These are phyloP conservation scores for Skeletonema potamos DNA, from an alignment of 108 stramenopile species.

Conservation along the genomic window DNA sequence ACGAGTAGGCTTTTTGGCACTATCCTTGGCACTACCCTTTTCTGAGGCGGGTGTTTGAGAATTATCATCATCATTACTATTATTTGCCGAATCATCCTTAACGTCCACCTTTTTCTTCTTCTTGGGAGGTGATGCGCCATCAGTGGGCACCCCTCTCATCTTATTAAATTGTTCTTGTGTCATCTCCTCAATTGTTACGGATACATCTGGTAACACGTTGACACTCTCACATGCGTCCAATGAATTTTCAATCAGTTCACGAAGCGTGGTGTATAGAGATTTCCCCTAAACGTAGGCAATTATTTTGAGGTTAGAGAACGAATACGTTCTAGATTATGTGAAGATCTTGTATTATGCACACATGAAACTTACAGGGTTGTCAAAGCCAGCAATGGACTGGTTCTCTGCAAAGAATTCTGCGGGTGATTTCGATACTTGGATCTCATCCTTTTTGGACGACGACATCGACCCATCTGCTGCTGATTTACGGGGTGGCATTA, in stretches of 20 bases:
- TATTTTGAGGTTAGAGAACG: neutral
- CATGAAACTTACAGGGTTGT: slow-evolving; percentile 59
- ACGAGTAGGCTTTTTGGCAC: slow-evolving; percentile 1
- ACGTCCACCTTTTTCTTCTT: slow-evolving; percentile 20
- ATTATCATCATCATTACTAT: neutral
- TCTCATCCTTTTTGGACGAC: slow-evolving; percentile 44
- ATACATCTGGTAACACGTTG: slow-evolving; percentile 78
- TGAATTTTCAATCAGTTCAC: slow-evolving; percentile 93
- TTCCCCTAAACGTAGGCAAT: slow-evolving; percentile 51
- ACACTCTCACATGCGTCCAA: slow-evolving; percentile 94
- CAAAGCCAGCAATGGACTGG: slow-evolving; percentile 97
- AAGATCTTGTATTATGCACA: neutral
- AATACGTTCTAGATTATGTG: neutral
- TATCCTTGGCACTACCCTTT: neutral
- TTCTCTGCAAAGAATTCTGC: slow-evolving; percentile 98
- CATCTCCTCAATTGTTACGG: slow-evolving; percentile 82
- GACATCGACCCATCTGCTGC: neutral
- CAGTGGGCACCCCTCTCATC: slow-evolving; percentile 57
- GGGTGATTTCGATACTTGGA: slow-evolving; percentile 84
- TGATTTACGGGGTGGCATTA: neutral
- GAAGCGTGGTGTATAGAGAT: slow-evolving; percentile 93
- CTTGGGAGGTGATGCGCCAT: slow-evolving; percentile 21
- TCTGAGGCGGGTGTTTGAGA: too few relatives aligned
- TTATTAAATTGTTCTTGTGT: slow-evolving; percentile 85
- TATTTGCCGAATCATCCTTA: neutral